These are phyloP conservation scores for Apophysomyces trapeziformis DNA, from an alignment of 371 early-diverging fungal species.

Conservation along the genomic window DNA sequence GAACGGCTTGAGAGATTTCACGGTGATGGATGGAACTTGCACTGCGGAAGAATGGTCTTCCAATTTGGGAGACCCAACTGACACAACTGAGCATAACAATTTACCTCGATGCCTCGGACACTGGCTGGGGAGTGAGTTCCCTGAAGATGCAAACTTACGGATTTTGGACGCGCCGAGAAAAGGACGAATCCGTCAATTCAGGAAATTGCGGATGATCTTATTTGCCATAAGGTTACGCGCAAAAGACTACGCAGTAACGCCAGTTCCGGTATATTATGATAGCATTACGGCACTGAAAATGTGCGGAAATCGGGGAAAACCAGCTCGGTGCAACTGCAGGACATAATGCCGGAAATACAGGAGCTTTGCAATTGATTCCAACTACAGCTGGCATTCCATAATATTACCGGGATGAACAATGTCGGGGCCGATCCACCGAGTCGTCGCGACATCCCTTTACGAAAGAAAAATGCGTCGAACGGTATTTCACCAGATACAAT, in stretches of 20 bases:
- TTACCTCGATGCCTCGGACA: slow-evolving; percentile 15
- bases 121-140: slow-evolving; percentile 18
- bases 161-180: slow-evolving; percentile 23
- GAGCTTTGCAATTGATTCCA: slow-evolving; percentile 14
- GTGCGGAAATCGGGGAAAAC: slow-evolving; percentile 22
- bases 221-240: slow-evolving; percentile 20
- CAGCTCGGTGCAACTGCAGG: slow-evolving; percentile 20
- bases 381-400: slow-evolving; percentile 14
- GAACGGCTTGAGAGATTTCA: not conserved
- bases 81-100: not conserved
- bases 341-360: slow-evolving; percentile 21
- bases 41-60: slow-evolving; percentile 12
- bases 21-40: slow-evolving; percentile 10
- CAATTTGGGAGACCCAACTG: not conserved
- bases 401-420: slow-evolving; percentile 24
- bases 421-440: slow-evolving; percentile 20
- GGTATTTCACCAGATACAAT: slow-evolving; percentile 15
- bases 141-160: slow-evolving; percentile 3
- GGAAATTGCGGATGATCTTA: slow-evolving; percentile 25
- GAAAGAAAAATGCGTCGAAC: slow-evolving; percentile 9
- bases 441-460: slow-evolving; percentile 6
- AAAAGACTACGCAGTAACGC: slow-evolving; percentile 10
- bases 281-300: slow-evolving; percentile 34
- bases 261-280: slow-evolving; percentile 21
- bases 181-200: slow-evolving; percentile 23